These are phyloP conservation scores for Ceratorhiza oryzae-sativae DNA, from an alignment of 1,284 basidiomycete genomes.

Conservation along the genomic window DNA sequence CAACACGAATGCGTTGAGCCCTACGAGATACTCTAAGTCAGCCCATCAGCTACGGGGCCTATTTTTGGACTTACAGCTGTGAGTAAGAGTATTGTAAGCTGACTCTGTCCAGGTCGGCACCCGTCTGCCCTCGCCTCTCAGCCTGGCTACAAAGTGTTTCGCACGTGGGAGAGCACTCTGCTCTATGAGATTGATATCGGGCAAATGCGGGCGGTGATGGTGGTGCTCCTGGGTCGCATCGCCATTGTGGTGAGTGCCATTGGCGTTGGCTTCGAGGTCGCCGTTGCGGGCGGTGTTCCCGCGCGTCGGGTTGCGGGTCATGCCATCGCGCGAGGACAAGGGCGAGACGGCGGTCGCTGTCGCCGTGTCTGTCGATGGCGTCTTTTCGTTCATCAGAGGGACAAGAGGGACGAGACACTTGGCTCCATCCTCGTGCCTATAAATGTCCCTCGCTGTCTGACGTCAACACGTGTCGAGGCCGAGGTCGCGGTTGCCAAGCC, in stretches of 20 bases:
- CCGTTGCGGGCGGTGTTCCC: constrained; percentile 1
- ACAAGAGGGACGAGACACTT: neutral
- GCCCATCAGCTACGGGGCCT: neutral
- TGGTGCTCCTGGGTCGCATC: neutral
- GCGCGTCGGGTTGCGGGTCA: constrained; percentile 8
- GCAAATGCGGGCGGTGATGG: constrained; percentile 14
- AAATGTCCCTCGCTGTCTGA: neutral
- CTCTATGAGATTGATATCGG: neutral
- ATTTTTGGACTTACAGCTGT: constrained; percentile 25
- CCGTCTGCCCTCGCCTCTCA: constrained; percentile 11
- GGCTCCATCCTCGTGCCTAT: constrained; percentile 10
- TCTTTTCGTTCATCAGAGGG: neutral
- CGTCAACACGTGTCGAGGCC: constrained; percentile 22
- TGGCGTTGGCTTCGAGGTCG: constrained; percentile 4
- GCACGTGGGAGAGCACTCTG: neutral
- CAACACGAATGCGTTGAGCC: constrained; percentile 53
- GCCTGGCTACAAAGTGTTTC: neutral
- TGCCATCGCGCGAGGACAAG: neutral
- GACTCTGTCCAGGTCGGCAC: constrained; percentile 35
- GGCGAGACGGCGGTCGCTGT: constrained; percentile 16
- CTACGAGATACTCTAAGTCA: neutral
- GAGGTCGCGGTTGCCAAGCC: constrained; percentile 5
- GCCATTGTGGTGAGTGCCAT: neutral
- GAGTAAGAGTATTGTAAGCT: constrained; percentile 21
- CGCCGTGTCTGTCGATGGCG: neutral